Percentiles rank a stretch among this genome's conserved stretches.
phyloP scores from a whole-genome alignment of 257 asterid species.

The Orobanche coerulescens region DNA sequence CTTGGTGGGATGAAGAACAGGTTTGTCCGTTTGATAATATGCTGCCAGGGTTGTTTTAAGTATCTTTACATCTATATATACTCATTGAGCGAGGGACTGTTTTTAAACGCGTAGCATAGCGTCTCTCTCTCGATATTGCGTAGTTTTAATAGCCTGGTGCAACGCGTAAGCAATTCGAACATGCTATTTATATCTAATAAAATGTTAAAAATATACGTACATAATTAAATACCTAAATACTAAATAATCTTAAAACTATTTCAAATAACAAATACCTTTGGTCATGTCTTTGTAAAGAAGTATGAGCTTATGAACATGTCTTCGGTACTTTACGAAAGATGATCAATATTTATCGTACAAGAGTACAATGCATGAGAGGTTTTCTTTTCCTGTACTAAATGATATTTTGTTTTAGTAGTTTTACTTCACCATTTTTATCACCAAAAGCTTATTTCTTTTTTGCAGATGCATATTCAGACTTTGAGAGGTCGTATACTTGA shows the following conservation, averaged over 20 bases:
- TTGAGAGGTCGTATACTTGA: slow-evolving; percentile 93
- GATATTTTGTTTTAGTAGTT: background rate
- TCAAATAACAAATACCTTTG: no score
- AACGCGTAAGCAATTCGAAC: no score
- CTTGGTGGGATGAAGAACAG: slow-evolving; percentile 99
- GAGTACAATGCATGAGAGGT: background rate
- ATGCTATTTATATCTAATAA: no score
- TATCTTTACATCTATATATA: background rate
- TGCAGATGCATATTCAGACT: slow-evolving; percentile 92
- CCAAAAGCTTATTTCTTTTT: slow-evolving; percentile 1
- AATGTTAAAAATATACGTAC: no score
- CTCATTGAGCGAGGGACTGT: no score
- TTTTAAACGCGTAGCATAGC: no score
- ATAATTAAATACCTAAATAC: no score
- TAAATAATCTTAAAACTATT: no score
- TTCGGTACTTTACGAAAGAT: background rate
- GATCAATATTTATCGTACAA: background rate
- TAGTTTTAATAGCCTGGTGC: no score
- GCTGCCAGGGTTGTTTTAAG: slow-evolving; percentile 4
- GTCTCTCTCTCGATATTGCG: no score
- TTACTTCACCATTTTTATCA: background rate
- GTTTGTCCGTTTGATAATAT: slow-evolving; percentile 30
- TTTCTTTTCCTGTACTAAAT: background rate
- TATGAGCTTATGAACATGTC: background rate
- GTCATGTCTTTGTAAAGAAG: background rate